These are phyloP conservation scores for Echinosophora koreensis DNA, from an alignment of 306 rosid species.

Conservation along the genomic window DNA sequence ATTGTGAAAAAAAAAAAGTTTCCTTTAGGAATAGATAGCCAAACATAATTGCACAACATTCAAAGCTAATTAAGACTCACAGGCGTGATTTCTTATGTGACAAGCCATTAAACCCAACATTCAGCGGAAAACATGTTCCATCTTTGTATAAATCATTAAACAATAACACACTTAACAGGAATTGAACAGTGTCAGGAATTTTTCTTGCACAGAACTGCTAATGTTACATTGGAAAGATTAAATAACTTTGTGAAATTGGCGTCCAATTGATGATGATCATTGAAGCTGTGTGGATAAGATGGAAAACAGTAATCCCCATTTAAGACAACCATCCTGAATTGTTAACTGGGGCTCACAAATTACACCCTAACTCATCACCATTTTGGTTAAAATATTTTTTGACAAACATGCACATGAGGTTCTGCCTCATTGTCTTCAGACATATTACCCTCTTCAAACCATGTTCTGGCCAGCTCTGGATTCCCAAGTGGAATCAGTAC, in stretches of 20 bases:
- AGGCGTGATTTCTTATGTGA: too few species aligned
- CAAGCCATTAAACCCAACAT: too few species aligned
- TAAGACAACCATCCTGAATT: constrained; percentile 27
- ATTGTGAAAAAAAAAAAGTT: too few species aligned
- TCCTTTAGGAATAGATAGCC: too few species aligned
- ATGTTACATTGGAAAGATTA: constrained; percentile 32
- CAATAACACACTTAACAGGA: constrained; percentile 22
- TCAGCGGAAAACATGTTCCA: not conserved
- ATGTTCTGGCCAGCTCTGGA: constrained; percentile 37
- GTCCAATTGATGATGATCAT: constrained; percentile 28
- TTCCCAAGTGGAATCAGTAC: constrained; percentile 22
- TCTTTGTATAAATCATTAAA: not conserved
- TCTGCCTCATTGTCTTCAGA: not conserved
- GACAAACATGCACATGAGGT: constrained; percentile 29
- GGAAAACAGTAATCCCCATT: constrained; percentile 34
- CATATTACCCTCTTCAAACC: constrained; percentile 16
- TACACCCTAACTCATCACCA: constrained; percentile 13
- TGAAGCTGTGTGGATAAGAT: constrained; percentile 22
- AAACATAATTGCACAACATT: too few species aligned
- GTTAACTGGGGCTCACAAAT: constrained; percentile 21
- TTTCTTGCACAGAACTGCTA: constrained; percentile 11
- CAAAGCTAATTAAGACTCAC: too few species aligned
- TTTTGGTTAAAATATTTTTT: constrained; percentile 37
- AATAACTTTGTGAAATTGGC: constrained; percentile 37
- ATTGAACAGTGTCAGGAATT: not conserved